Base-by-base conservation (phyloP, 192 early-diverging fungal species). In the Coemansia umbellata region DNA sequence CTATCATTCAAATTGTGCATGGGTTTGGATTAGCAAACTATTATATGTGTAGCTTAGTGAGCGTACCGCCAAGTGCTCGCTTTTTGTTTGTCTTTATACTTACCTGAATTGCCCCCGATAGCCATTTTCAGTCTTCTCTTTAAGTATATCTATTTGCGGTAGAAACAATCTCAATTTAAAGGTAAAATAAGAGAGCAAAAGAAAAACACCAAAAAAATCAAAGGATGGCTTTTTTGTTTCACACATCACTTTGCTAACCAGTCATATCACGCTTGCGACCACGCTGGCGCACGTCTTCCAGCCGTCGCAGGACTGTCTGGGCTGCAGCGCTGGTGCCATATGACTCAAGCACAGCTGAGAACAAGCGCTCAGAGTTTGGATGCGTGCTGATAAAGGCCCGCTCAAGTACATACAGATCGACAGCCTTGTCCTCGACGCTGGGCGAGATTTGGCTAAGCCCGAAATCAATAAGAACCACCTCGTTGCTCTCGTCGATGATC, bases 381-480 rank as follows among this genome's bases (percentile, higher is more conserved):
- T 99, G 97, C 5, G 95, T 97, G 67, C 92, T 95, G 6, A 80
- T 59, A 54, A 99, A 87, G 2, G 94, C 90, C 17, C 91, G 74
- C 66, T 99, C 94, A 17, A 99, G 82, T n/a, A 99, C 97, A 78
- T 99, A 99, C 37, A 99, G 80, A 79, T 99, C 97, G 1, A 99
- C 97, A 4, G 91, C 97, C 69, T 96, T 97, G 74, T 99, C 97
- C 63, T 99, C 97, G 14, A 79, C 67, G 61, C 94, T 74, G 19
- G 69, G 58, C 23, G 93, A 93, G 31, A 87, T 80, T 66, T 87
- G 92, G 58, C 91, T 91, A 47, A 99, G 72, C 0, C 97, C 97
- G 84, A 99, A 99, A 78, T 99, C 97, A 58, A 99, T 97, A 37
- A 95, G 66, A 9, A 85, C 87, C 23, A 65, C 43, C 24, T 59